Base-by-base conservation (phyloP, 2,329 filamentous ascomycete species). In the Byssothecium circinans region DNA sequence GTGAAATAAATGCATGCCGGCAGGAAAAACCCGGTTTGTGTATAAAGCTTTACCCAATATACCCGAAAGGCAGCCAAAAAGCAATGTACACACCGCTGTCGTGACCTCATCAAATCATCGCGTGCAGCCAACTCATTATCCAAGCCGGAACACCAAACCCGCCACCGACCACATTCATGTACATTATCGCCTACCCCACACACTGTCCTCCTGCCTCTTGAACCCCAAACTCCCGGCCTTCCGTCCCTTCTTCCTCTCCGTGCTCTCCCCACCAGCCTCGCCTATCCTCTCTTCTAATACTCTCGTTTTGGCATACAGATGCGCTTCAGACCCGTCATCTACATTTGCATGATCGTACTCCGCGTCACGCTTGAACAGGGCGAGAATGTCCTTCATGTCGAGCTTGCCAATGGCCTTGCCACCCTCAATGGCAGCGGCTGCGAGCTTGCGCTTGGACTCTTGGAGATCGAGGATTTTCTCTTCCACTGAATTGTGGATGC, bases 391-490 rank as follows among this genome's bases (percentile, higher is more conserved):
- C 67, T 91, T 86, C 82, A 97, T 86, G 39, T 87, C 89, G 41
- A 99, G 78, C 75, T 96, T 96, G 67, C 88, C 83, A 14, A 85
- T 82, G 50, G 87, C 88, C 65, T 84, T 88, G 56, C 84, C 86
- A 53, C 85, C 85, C 71, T 96, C 94, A 49, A 99, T 94, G 11
- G 94, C 89, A 52, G 91, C 86, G 64, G 90, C 86, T n/a, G 94
- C 92, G 11, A 99, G 81, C 60, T 90, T 84, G 10, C 94, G 84
- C 76, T 99, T 99, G 72, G 91, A 90, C 54, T 96, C 87, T 73
- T 99, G 94, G 18, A 99, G 81, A 52, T 88, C 89, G n/a, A 97
- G 77, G 61, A 99, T 99, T 48, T 91, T 85, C 71, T 92, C 91
- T 76, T 99, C 94, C 46, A 99, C 92, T 0, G 88, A 91, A 57